phyloP scores from a whole-genome alignment of 179 eudicot genomes.

The Beta corolliflora region DNA sequence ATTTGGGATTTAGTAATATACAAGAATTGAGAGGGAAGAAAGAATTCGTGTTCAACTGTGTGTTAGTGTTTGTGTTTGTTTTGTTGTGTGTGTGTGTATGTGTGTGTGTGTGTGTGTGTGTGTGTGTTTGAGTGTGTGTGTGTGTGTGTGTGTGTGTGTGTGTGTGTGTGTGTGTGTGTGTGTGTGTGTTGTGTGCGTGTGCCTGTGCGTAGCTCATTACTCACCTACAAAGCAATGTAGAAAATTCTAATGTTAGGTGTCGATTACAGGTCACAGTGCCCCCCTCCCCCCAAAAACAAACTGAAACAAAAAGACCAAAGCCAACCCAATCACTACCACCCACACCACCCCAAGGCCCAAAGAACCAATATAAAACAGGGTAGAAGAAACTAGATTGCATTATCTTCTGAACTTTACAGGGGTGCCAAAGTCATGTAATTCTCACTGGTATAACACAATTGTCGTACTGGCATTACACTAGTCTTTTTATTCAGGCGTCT shows the following conservation, averaged over 20 bases:
- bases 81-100: too few relatives aligned
- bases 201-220: neutral
- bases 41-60: neutral
- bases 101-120: too few relatives aligned
- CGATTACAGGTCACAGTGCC: neutral
- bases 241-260: neutral
- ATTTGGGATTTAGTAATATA: neutral
- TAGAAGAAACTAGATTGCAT: neutral
- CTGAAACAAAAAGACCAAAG: neutral
- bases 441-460: neutral
- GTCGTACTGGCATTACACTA: neutral
- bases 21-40: neutral
- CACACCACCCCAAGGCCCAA: neutral
- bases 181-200: too few relatives aligned
- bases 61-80: too few relatives aligned
- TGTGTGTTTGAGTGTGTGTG: too few relatives aligned
- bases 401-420: neutral
- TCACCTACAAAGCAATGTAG: neutral
- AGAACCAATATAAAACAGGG: neutral
- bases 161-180: too few relatives aligned
- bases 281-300: too few relatives aligned
- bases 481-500: neutral
- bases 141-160: too few relatives aligned
- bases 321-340: neutral
- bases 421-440: neutral